Evolutionary conservation across 140 eudicot genomes (phyloP).

Genomic region (Stevia rebaudiana): DNA sequence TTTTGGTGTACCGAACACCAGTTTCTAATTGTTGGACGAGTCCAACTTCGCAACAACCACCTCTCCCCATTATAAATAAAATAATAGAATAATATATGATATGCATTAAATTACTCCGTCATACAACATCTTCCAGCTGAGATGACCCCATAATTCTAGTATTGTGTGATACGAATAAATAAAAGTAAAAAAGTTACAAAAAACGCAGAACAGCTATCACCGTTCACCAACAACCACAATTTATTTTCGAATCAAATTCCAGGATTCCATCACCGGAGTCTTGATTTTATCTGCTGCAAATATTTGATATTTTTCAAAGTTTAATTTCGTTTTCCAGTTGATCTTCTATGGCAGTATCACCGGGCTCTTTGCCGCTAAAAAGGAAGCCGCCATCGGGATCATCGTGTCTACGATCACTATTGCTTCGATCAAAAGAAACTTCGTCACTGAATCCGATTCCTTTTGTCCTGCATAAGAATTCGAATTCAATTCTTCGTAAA

Average conservation of each 20-base stretch:
- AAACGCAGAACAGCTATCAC: conserved; percentile 31
- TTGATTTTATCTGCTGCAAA: conserved; percentile 13
- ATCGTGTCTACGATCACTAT: conserved; percentile 50
- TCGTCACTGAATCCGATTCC: conserved; percentile 46
- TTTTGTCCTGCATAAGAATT: conserved; percentile 40
- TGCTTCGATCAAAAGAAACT: conserved; percentile 47
- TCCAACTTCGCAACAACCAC: conserved; percentile 35
- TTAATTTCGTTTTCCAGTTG: background rate
- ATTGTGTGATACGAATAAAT: background rate
- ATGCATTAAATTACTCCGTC: conserved; percentile 33
- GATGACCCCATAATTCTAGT: conserved; percentile 28
- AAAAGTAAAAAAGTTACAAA: conserved; percentile 9
- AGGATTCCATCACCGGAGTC: conserved; percentile 25
- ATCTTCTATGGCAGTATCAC: conserved; percentile 53
- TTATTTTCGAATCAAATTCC: conserved; percentile 7
- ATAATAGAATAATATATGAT: background rate
- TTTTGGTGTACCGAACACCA: conserved; percentile 40
- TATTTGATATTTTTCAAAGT: background rate
- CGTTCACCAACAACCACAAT: conserved; percentile 32
- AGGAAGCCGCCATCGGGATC: conserved; percentile 56
- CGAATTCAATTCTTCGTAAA: conserved; percentile 63
- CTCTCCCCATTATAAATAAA: background rate
- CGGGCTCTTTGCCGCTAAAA: conserved; percentile 50
- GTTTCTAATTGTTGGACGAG: conserved; percentile 13
- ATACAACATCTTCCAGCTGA: conserved; percentile 35